A percentile compares a stretch with the other conserved stretches of the same genome.
Conservation (phyloP, 371 early-diverging fungal genomes). For the Haplosporangium sp. region DNA sequence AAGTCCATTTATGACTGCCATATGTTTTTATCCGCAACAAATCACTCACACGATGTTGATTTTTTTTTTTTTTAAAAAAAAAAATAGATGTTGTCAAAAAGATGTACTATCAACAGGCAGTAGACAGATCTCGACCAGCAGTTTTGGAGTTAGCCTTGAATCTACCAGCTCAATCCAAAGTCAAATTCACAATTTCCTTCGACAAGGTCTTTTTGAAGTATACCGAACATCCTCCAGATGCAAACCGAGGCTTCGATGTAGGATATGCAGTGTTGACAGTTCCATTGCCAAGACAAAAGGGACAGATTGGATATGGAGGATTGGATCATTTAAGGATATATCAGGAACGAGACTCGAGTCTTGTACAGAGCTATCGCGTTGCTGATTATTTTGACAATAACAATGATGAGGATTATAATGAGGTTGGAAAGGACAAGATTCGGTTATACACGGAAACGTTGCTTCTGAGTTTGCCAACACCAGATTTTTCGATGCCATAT, state of each 20-base stretch:
- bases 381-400: too few species aligned
- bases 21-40: neutral
- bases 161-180: constrained; percentile 76
- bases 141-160: constrained; percentile 79
- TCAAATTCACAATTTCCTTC: constrained; percentile 79
- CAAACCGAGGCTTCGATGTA: constrained; percentile 95
- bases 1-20: neutral
- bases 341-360: constrained; percentile 37
- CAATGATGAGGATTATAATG: neutral
- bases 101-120: constrained; percentile 77
- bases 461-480: constrained; percentile 89
- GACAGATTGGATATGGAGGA: constrained; percentile 42
- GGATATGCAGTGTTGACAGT: constrained; percentile 67
- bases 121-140: constrained; percentile 85
- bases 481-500: constrained; percentile 99
- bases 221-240: constrained; percentile 96
- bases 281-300: constrained; percentile 32
- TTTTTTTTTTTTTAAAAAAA: neutral
- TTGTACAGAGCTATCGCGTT: constrained; percentile 14
- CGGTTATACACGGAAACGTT: constrained; percentile 87
- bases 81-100: constrained; percentile 60
- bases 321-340: constrained; percentile 42
- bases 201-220: constrained; percentile 93
- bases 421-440: constrained; percentile 42
- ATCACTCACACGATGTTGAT: neutral